Base-by-base conservation (phyloP, 2,329 filamentous ascomycete species). In the Scorias spongiosa region DNA sequence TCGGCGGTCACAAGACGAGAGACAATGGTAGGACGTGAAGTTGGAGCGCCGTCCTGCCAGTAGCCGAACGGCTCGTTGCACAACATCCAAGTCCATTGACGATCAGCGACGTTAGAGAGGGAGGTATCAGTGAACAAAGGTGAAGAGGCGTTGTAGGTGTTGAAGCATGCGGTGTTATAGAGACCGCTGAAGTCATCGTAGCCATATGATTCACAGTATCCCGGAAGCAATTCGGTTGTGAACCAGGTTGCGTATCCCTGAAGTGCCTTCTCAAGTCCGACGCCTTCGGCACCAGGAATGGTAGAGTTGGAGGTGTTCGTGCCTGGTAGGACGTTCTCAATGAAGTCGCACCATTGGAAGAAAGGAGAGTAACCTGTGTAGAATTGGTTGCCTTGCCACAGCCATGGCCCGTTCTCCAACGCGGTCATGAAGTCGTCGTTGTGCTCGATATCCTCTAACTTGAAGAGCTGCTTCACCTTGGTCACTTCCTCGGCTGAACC, bases 21-120 rank as follows among this genome's bases (percentile, higher is more conserved):
- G 43, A 74, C 68, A 38, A 78, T 63, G n/a, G 63, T 65, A 2
- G 67, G 59, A 0, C 52, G 57, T 44, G 54, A 58, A 3, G 53
- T 40, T 0, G 75, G 74, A 6, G 72, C 72, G 15, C 69, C 70
- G 47, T 68, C 67, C 55, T 76, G 71, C 67, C 69, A 78, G 57
- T 68, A 75, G 44, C 63, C 70, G 45, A 75, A 70, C n/a, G 76
- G 75, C 55, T 80, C 73, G 54, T 80, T 79, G 64, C 77, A 80
- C 1, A 69, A 64, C 58, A 78, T 67, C 75, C 76, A 80, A 7
- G 64, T 56, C 75, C 74, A 80, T 48, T 76, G 72, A 0, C 73
- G 60, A 49, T 72, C 65, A 29, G 62, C 51, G 0, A 52, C 43
- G 54, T 78, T 78, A 41, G 49, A 49, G 5, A 71, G 60, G 1